phyloP scores from a whole-genome alignment of 257 asterid genomes.

The Nicotiana knightiana region DNA sequence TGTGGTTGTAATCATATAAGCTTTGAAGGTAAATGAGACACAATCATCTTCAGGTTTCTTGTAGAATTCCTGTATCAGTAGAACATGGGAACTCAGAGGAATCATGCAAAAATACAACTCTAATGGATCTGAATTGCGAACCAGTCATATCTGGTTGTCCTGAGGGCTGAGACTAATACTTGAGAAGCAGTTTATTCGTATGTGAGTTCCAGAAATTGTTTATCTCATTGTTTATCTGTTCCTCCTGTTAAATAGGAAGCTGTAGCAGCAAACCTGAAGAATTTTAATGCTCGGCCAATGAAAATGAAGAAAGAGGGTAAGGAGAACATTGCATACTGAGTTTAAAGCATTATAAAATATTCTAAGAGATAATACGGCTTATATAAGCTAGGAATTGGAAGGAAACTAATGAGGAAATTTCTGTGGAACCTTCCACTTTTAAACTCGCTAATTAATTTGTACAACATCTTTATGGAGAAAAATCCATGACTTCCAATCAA shows the following conservation, averaged over 20 bases:
- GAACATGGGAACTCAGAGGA: constrained; percentile 34
- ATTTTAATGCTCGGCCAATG: neutral
- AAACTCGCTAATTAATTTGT: neutral
- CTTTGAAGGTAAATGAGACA: constrained; percentile 26
- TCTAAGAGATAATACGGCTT: neutral
- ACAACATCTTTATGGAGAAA: neutral
- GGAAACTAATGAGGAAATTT: constrained; percentile 14
- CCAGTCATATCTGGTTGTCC: constrained; percentile 12
- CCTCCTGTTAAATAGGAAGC: constrained; percentile 63
- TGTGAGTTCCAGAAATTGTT: constrained; percentile 83
- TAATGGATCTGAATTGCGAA: constrained; percentile 19
- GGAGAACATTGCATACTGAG: neutral
- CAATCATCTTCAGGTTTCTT: constrained; percentile 16
- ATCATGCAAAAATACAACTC: constrained; percentile 31
- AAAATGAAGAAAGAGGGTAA: constrained; percentile 1
- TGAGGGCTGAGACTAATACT: neutral
- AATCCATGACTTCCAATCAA: neutral
- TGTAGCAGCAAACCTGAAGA: constrained; percentile 62
- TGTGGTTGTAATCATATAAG: neutral
- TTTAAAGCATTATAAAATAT: neutral
- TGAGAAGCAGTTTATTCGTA: constrained; percentile 39
- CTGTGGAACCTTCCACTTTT: neutral
- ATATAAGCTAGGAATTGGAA: constrained; percentile 38
- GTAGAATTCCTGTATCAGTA: constrained; percentile 40
- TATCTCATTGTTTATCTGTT: constrained; percentile 51